Conservation (phyloP, 2,329 filamentous ascomycete species). For the Penicillium concentricum region DNA sequence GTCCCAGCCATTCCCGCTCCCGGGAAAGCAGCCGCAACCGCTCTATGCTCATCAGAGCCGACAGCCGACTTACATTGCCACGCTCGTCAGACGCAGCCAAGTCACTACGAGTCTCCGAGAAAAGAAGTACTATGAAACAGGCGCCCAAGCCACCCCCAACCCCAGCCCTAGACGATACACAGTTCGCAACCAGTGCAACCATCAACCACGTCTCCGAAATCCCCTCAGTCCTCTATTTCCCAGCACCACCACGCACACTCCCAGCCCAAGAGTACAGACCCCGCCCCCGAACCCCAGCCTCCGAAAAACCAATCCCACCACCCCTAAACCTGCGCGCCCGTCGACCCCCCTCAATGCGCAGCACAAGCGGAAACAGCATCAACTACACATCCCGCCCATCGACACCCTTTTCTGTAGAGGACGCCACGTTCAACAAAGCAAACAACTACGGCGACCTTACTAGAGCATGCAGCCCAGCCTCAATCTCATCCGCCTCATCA, state of each 20-base stretch:
- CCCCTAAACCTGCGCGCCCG: constrained; percentile 9
- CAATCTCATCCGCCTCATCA: constrained; percentile 21
- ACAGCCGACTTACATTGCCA: constrained; percentile 6
- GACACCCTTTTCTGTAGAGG: constrained; percentile 14
- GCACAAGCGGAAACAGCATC: constrained; percentile 23
- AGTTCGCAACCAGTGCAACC: constrained; percentile 14
- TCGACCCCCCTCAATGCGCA: constrained; percentile 28
- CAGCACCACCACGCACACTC: constrained; percentile 16
- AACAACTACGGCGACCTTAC: constrained; percentile 14
- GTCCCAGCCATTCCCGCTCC: constrained; percentile 9
- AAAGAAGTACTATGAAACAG: not conserved
- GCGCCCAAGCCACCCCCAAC: not conserved
- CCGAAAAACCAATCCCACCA: constrained; percentile 19
- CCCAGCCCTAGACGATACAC: not conserved
- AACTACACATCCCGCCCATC: constrained; percentile 16
- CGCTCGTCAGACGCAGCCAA: not conserved
- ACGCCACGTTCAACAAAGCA: constrained; percentile 13
- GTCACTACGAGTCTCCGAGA: not conserved
- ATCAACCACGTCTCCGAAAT: constrained; percentile 28
- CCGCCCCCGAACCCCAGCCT: constrained; percentile 23
- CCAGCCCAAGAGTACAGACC: constrained; percentile 24
- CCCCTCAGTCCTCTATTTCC: constrained; percentile 19
- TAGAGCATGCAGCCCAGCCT: constrained; percentile 16
- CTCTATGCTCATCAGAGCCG: not conserved
- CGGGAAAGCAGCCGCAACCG: constrained; percentile 15